phyloP scores from a whole-genome alignment of 2,329 filamentous ascomycete genomes.

The Fusarium musae region DNA sequence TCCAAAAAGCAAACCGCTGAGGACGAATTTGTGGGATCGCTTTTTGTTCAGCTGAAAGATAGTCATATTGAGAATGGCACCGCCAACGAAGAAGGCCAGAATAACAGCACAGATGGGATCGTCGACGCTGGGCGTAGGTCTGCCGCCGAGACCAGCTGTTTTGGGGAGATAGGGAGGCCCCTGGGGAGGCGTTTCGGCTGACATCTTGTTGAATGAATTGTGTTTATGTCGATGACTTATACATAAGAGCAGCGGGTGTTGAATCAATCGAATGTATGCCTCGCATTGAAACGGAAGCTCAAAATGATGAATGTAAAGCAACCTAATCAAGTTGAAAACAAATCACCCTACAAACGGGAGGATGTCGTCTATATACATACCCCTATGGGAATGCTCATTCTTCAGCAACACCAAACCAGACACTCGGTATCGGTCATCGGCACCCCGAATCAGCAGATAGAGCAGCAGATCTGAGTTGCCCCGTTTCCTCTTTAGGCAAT shows the following conservation, averaged over 20 bases:
- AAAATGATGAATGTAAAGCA: not conserved
- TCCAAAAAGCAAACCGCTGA: constrained; percentile 67
- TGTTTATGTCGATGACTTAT: not conserved
- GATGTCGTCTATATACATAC: not conserved
- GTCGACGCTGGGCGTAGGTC: constrained; percentile 68
- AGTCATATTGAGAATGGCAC: constrained; percentile 67
- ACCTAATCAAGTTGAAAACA: not conserved
- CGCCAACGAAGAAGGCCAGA: constrained; percentile 64
- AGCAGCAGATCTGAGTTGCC: constrained; percentile 9
- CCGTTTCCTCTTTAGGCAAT: constrained; percentile 33
- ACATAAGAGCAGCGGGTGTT: not conserved
- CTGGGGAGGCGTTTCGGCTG: constrained; percentile 32
- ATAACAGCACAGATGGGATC: constrained; percentile 73
- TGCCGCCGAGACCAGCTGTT: constrained; percentile 65
- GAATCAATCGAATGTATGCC: not conserved
- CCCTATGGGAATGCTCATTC: not conserved
- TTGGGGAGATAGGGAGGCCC: constrained; percentile 54
- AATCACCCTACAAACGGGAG: not conserved
- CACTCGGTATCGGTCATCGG: constrained; percentile 33
- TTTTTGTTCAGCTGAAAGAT: constrained; percentile 64
- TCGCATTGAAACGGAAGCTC: not conserved
- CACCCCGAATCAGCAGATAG: constrained; percentile 15
- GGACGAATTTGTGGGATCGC: constrained; percentile 67
- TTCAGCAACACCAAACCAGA: not conserved
- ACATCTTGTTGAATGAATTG: constrained; percentile 16